Evolutionary conservation across 331 rosid genomes (phyloP).

Genomic region (Quercus tomentella): DNA sequence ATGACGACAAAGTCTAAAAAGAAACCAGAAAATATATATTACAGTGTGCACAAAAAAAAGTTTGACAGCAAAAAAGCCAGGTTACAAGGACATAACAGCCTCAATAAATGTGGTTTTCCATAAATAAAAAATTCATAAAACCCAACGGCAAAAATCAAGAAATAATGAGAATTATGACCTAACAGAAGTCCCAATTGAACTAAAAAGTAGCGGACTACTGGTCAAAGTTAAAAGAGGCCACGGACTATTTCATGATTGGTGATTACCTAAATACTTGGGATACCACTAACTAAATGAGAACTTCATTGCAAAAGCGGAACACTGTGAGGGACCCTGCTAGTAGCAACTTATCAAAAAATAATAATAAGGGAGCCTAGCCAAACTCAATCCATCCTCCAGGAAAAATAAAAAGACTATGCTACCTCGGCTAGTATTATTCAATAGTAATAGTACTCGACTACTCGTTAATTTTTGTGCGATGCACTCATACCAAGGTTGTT

Average conservation of each 20-base stretch:
- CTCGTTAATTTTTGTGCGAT: not conserved
- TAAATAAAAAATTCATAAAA: not conserved
- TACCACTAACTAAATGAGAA: not conserved
- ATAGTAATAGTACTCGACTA: too few relatives aligned
- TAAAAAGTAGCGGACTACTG: not conserved
- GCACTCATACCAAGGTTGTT: not conserved
- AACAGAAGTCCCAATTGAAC: not conserved
- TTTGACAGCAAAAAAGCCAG: not conserved
- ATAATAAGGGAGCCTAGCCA: too few relatives aligned
- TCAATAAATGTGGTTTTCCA: not conserved
- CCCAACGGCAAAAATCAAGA: not conserved
- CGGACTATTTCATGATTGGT: not conserved
- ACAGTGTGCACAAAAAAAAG: not conserved
- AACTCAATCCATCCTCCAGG: not conserved
- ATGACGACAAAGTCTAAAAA: constrained; percentile 64
- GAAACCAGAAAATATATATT: constrained; percentile 8
- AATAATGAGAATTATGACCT: not conserved
- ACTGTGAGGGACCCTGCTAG: not conserved
- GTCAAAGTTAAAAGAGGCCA: not conserved
- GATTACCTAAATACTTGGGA: not conserved
- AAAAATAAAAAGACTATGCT: not conserved
- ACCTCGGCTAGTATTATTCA: not conserved
- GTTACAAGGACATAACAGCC: not conserved
- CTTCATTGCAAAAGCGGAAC: not conserved
- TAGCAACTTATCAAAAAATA: not conserved